Percentiles rank a stretch among this genome's conserved stretches.
These are phyloP conservation scores for Lentinula novae-zelandiae DNA, from an alignment of 1,284 basidiomycete species.

Conservation along the genomic window DNA sequence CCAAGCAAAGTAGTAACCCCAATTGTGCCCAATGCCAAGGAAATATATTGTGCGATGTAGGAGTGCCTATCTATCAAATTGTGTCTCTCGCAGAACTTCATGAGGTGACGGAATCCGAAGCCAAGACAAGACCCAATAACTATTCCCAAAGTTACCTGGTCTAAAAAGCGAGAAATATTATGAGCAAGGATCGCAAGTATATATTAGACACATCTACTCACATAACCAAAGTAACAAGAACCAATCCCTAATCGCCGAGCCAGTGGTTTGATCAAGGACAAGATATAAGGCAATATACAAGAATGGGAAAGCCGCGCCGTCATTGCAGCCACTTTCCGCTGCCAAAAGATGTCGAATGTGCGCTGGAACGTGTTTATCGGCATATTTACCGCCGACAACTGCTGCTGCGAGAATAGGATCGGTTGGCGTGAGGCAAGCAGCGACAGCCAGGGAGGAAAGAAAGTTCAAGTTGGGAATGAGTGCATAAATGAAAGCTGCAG, in stretches of 20 bases:
- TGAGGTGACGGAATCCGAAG: constrained; percentile 79
- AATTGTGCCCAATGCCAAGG: constrained; percentile 77
- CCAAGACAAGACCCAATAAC: constrained; percentile 14
- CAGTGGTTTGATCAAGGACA: constrained; percentile 65
- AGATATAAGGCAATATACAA: constrained; percentile 93
- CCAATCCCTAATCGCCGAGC: constrained; percentile 75
- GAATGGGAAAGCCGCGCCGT: constrained; percentile 96
- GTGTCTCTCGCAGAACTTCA: constrained; percentile 91
- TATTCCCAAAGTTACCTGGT: constrained; percentile 16
- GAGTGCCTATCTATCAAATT: constrained; percentile 96
- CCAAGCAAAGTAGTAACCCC: constrained; percentile 84
- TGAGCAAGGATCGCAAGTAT: neutral
- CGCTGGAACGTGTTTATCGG: constrained; percentile 96
- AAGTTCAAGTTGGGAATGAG: constrained; percentile 86
- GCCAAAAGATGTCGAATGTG: constrained; percentile 88
- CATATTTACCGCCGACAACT: constrained; percentile 96
- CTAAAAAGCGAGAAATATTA: constrained; percentile 1
- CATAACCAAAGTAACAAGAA: constrained; percentile 83
- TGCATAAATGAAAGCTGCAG: constrained; percentile 84
- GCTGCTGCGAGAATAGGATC: constrained; percentile 91
- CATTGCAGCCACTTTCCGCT: constrained; percentile 92
- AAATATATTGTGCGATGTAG: constrained; percentile 77
- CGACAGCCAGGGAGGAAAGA: constrained; percentile 84
- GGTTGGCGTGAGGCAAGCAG: constrained; percentile 94
- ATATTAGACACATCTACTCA: constrained; percentile 34